Evolutionary conservation across 139 green algal species (phyloP).

Genomic region (Penium margaritaceum): DNA sequence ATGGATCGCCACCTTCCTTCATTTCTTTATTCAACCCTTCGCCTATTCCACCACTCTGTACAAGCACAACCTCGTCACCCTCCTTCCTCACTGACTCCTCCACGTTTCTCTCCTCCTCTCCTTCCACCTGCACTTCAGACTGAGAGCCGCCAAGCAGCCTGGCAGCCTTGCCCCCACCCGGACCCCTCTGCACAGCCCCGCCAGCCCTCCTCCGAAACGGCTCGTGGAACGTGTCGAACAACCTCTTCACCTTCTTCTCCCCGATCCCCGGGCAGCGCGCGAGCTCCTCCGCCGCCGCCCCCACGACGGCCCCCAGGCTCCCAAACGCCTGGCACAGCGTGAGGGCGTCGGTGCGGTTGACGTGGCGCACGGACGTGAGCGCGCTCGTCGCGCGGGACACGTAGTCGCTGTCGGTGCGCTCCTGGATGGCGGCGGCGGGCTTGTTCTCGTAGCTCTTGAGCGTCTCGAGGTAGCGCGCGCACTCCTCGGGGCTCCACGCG

Average conservation of each 20-base stretch:
- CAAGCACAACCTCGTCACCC: too few species aligned
- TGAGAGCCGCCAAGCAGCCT: too few species aligned
- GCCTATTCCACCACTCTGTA: too few species aligned
- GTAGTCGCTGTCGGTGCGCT: constrained; percentile 70
- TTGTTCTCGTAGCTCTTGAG: constrained; percentile 86
- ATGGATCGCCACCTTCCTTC: too few species aligned
- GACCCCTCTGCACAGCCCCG: too few species aligned
- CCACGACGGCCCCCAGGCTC: constrained; percentile 30
- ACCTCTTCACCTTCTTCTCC: constrained; percentile 82
- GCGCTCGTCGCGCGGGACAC: constrained; percentile 55
- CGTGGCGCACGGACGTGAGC: constrained; percentile 38
- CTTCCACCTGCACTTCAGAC: too few species aligned
- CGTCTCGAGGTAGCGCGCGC: constrained; percentile 83
- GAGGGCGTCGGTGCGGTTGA: constrained; percentile 33
- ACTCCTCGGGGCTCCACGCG: constrained; percentile 76
- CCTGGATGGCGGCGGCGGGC: constrained; percentile 70
- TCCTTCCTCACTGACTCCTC: too few species aligned
- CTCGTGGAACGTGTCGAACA: too few species aligned
- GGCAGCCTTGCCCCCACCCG: too few species aligned
- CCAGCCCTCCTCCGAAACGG: too few species aligned
- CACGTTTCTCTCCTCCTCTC: too few species aligned
- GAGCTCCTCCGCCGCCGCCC: constrained; percentile 58
- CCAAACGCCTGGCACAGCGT: constrained; percentile 22
- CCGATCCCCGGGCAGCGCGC: constrained; percentile 72
- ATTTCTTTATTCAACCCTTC: too few species aligned